Evolutionary conservation across 2,329 filamentous ascomycete genomes (phyloP).

Genomic region (Apiospora kogelbergensis): DNA sequence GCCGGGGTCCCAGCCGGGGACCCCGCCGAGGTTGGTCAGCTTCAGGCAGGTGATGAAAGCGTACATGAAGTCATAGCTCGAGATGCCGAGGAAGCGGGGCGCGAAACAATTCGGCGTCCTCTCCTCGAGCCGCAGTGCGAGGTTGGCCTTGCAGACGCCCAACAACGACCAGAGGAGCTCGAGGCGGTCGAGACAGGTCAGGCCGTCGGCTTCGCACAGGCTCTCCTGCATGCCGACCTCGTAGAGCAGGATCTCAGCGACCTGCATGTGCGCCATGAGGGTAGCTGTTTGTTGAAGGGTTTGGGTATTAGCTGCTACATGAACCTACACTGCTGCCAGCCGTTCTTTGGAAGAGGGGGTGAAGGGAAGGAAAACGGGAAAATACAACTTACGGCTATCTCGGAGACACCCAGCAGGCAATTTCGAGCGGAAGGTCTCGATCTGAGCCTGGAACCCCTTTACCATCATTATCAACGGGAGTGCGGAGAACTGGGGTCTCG

Average conservation of each 20-base stretch:
- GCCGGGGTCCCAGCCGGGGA: slow-evolving; percentile 46
- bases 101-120: slow-evolving; percentile 22
- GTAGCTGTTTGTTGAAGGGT: slow-evolving; percentile 30
- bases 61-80: slow-evolving; percentile 48
- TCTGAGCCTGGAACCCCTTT: slow-evolving; percentile 43
- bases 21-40: slow-evolving; percentile 42
- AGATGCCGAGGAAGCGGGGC: slow-evolving; percentile 43
- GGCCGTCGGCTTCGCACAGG: slow-evolving; percentile 28
- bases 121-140: slow-evolving; percentile 29
- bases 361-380: not conserved
- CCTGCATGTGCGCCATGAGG: slow-evolving; percentile 42
- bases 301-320: not conserved
- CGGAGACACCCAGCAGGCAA: slow-evolving; percentile 34
- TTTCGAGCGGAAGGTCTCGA: slow-evolving; percentile 38
- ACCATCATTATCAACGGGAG: slow-evolving; percentile 42
- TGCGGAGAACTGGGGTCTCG: slow-evolving; percentile 29
- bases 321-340: fast-evolving
- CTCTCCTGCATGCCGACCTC: slow-evolving; percentile 45
- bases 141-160: slow-evolving; percentile 39
- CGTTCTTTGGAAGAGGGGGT: no score
- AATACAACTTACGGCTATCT: slow-evolving; percentile 31
- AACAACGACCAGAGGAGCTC: slow-evolving; percentile 47
- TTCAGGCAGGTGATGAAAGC: slow-evolving; percentile 46
- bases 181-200: slow-evolving; percentile 40
- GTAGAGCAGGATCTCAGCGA: slow-evolving; percentile 48